phyloP scores from a whole-genome alignment of 2,329 filamentous ascomycete species.

The Pseudogymnoascus sp. region DNA sequence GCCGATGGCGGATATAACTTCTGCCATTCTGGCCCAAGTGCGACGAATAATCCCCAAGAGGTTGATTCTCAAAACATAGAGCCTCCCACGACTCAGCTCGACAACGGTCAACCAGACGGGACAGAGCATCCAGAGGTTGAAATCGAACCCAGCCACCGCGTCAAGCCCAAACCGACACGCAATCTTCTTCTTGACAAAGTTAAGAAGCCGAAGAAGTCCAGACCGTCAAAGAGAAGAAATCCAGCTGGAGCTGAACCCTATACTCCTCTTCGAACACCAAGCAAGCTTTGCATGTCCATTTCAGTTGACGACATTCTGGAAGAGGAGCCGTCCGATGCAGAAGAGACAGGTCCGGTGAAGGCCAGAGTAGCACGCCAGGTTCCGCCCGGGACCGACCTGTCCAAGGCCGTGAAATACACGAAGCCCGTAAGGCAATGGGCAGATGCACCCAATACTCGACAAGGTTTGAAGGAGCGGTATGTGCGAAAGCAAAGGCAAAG shows the following conservation, averaged over 20 bases:
- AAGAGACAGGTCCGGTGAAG: background rate
- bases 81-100: background rate
- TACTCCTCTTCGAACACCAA: background rate
- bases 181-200: background rate
- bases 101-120: background rate
- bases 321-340: background rate
- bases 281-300: background rate
- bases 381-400: background rate
- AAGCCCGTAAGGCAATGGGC: background rate
- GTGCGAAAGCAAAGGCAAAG: background rate
- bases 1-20: background rate
- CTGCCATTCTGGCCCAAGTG: background rate
- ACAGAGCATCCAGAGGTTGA: background rate
- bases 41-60: background rate
- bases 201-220: background rate
- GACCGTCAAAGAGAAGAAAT: background rate
- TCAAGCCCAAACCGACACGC: background rate
- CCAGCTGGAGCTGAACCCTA: background rate
- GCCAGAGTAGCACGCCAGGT: slow-evolving; percentile 1
- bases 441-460: background rate
- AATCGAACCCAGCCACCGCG: background rate
- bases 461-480: background rate
- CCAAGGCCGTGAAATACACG: background rate
- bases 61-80: background rate
- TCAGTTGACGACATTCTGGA: background rate